phyloP scores from a whole-genome alignment of 768 basidiomycete genomes.

The Leccinellum rugosiceps region DNA sequence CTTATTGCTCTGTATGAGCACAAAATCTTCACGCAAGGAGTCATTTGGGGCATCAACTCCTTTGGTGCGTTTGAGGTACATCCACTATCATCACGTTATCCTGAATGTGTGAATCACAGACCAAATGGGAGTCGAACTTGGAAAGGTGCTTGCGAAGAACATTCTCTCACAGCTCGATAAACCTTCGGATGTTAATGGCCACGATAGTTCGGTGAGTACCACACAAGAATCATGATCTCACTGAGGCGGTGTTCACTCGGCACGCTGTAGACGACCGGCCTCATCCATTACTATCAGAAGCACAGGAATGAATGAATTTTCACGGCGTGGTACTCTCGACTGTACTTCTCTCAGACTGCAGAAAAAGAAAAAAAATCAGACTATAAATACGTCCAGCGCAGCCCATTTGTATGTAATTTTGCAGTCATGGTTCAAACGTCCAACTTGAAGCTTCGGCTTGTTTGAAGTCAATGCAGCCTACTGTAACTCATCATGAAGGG shows the following conservation, averaged over 20 bases:
- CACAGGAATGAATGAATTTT: slow-evolving; percentile 65
- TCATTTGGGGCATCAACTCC: slow-evolving; percentile 98
- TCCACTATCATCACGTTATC: background rate
- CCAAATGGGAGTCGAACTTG: slow-evolving; percentile 99
- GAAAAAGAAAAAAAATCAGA: slow-evolving; percentile 1
- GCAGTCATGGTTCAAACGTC: background rate
- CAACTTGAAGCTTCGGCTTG: background rate
- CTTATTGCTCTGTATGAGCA: slow-evolving; percentile 94
- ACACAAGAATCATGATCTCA: background rate
- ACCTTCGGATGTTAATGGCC: slow-evolving; percentile 76
- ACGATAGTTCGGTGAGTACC: slow-evolving; percentile 72
- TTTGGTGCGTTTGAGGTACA: slow-evolving; percentile 59
- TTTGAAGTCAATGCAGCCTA: background rate
- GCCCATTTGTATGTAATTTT: slow-evolving; percentile 11
- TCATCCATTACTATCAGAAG: slow-evolving; percentile 97
- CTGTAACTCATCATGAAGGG: background rate
- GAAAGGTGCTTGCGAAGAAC: slow-evolving; percentile 95
- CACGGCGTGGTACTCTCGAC: background rate
- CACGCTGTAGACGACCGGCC: slow-evolving; percentile 73
- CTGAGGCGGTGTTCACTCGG: slow-evolving; percentile 2
- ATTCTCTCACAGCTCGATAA: slow-evolving; percentile 86
- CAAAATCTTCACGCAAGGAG: slow-evolving; percentile 98
- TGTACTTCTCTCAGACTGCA: background rate
- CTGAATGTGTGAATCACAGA: slow-evolving; percentile 42
- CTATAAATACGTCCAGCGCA: background rate